These are phyloP conservation scores for Penicillium cosmopolitanum DNA, from an alignment of 495 filamentous ascomycete genomes.

Conservation along the genomic window DNA sequence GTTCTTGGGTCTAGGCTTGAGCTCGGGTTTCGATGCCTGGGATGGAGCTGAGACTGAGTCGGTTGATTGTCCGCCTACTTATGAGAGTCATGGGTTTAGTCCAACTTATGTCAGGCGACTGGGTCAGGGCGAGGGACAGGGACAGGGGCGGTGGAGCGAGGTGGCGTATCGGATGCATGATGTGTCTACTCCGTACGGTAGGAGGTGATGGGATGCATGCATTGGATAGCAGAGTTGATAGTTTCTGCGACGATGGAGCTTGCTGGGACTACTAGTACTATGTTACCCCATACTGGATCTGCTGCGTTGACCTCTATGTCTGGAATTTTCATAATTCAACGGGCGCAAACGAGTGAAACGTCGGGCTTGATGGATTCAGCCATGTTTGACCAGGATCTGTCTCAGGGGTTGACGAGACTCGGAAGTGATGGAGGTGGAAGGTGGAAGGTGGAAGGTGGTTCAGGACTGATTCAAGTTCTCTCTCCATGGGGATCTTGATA, in stretches of 20 bases:
- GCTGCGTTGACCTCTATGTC: too few species aligned
- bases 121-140: slow-evolving; percentile 4
- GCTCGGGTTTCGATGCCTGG: too few species aligned
- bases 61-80: slow-evolving; percentile 15
- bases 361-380: neutral
- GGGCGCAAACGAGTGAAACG: slow-evolving; percentile 2
- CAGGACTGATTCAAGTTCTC: too few species aligned
- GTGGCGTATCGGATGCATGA: slow-evolving; percentile 15
- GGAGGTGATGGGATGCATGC: too few species aligned
- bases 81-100: slow-evolving; percentile 24
- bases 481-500: too few species aligned
- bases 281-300: too few species aligned
- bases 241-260: too few species aligned
- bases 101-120: slow-evolving; percentile 12
- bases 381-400: neutral
- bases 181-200: slow-evolving; percentile 2
- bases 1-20: neutral
- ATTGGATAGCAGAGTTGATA: too few species aligned
- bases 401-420: neutral
- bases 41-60: neutral
- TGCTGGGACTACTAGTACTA: too few species aligned
- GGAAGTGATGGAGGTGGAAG: neutral
- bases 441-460: too few species aligned
- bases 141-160: slow-evolving; percentile 11
- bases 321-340: neutral